Evolutionary conservation across 2,329 filamentous ascomycete genomes (phyloP).

Genomic region (Coniosporium tulheliwenetii): DNA sequence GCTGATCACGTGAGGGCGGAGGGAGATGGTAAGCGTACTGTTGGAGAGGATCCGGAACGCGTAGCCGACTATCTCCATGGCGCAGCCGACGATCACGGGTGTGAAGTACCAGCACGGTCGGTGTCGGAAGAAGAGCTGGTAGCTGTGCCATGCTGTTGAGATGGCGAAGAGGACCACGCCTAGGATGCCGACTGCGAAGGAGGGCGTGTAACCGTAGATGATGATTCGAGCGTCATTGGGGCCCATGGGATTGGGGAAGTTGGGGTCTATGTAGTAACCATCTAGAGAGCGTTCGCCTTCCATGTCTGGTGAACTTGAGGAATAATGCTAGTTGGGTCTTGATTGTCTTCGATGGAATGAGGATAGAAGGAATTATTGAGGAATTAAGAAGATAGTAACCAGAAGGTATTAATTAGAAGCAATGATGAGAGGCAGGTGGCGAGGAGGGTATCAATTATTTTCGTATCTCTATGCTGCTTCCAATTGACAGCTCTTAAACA

Average conservation of each 20-base stretch:
- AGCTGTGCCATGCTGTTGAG: constrained; percentile 22
- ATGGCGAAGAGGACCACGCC: constrained; percentile 29
- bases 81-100: constrained; percentile 26
- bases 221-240: constrained; percentile 32
- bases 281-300: background rate
- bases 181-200: constrained; percentile 27
- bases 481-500: too few relatives aligned
- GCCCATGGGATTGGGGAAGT: constrained; percentile 33
- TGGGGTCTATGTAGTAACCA: constrained; percentile 32
- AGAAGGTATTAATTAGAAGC: background rate
- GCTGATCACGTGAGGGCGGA: too few relatives aligned
- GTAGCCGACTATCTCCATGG: constrained; percentile 37
- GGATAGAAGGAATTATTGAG: too few relatives aligned
- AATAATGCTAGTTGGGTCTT: background rate
- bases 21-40: constrained; percentile 4
- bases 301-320: background rate
- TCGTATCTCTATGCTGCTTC: too few relatives aligned
- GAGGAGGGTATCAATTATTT: background rate
- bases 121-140: constrained; percentile 17
- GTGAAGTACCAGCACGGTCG: constrained; percentile 30
- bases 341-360: background rate
- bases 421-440: background rate
- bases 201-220: constrained; percentile 29
- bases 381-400: too few relatives aligned
- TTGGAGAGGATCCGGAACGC: constrained; percentile 32